phyloP scores from a whole-genome alignment of 305 asterid species.

The Fraxinus paxiana region DNA sequence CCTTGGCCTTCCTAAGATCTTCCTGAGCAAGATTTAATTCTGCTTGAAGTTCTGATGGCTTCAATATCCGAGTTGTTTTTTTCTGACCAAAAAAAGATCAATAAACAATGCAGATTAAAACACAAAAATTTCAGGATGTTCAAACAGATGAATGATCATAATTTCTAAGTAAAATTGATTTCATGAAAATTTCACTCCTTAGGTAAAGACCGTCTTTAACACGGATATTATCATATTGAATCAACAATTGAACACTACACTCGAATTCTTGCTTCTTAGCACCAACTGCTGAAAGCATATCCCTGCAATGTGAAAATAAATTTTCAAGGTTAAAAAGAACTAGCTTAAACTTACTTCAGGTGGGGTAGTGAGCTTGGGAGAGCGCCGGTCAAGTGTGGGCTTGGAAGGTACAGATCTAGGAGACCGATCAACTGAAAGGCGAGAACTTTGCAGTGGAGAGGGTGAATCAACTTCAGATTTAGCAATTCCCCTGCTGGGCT shows the following conservation, averaged over 20 bases:
- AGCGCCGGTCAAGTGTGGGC: conserved; percentile 58
- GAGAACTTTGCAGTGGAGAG: conserved; percentile 61
- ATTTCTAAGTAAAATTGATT: background rate
- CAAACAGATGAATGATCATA: conserved; percentile 4
- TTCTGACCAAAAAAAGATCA: conserved; percentile 43
- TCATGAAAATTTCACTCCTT: background rate
- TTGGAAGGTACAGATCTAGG: conserved; percentile 67
- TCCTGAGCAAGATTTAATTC: conserved; percentile 68
- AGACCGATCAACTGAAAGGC: conserved; percentile 59
- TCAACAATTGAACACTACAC: background rate
- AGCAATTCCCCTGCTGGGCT: conserved; percentile 47
- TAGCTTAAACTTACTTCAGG: conserved; percentile 63
- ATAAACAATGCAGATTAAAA: conserved; percentile 18
- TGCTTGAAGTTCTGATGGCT: conserved; percentile 71
- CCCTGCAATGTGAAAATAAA: background rate
- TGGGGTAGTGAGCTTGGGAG: conserved; percentile 65
- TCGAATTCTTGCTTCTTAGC: background rate
- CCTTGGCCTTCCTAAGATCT: conserved; percentile 79
- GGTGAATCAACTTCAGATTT: conserved; percentile 74
- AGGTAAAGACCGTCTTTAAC: background rate
- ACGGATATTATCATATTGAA: background rate
- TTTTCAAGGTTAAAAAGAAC: background rate
- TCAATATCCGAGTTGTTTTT: conserved; percentile 54
- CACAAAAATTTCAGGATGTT: background rate
- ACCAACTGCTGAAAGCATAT: conserved; percentile 6